Evolutionary conservation across 2,329 filamentous ascomycete species (phyloP).

Genomic region (Davidsoniella virescens): DNA sequence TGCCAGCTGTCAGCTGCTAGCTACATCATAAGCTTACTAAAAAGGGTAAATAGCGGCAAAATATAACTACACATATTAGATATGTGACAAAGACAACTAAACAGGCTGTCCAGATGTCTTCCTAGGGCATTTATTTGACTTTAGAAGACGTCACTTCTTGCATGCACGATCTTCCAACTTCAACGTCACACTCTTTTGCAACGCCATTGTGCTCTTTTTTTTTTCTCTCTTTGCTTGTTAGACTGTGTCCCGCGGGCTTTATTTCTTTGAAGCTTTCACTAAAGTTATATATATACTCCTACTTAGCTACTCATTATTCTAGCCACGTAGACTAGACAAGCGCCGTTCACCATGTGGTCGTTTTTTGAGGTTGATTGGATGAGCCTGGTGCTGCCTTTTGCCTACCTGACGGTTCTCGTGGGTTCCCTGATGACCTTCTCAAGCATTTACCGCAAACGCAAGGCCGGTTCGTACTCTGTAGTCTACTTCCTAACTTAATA

Average conservation of each 20-base stretch:
- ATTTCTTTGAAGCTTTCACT: not conserved
- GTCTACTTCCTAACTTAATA: constrained; percentile 1
- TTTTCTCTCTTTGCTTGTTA: too few relatives aligned
- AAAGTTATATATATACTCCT: not conserved
- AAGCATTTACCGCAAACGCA: constrained; percentile 80
- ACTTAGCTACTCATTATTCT: not conserved
- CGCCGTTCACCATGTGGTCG: constrained; percentile 26
- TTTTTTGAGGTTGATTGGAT: constrained; percentile 55
- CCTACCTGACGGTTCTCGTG: constrained; percentile 75
- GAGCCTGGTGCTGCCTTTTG: constrained; percentile 70
- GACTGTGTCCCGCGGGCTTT: not conserved
- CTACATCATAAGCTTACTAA: too few relatives aligned
- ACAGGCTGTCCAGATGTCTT: constrained; percentile 7
- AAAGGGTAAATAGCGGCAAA: constrained; percentile 5
- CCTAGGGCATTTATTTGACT: not conserved
- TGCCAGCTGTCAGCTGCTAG: too few relatives aligned
- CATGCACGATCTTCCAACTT: not conserved
- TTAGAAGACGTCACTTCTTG: constrained; percentile 10
- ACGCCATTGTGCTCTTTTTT: not conserved
- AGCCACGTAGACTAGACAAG: not conserved
- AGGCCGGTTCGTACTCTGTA: constrained; percentile 45
- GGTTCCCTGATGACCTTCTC: constrained; percentile 87
- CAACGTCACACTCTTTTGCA: constrained; percentile 4
- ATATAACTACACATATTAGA: not conserved
- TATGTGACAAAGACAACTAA: not conserved